Percentiles rank a stretch among this genome's conserved stretches.
phyloP scores from a whole-genome alignment of 352 stramenopile genomes.

The Globisporangium solare region DNA sequence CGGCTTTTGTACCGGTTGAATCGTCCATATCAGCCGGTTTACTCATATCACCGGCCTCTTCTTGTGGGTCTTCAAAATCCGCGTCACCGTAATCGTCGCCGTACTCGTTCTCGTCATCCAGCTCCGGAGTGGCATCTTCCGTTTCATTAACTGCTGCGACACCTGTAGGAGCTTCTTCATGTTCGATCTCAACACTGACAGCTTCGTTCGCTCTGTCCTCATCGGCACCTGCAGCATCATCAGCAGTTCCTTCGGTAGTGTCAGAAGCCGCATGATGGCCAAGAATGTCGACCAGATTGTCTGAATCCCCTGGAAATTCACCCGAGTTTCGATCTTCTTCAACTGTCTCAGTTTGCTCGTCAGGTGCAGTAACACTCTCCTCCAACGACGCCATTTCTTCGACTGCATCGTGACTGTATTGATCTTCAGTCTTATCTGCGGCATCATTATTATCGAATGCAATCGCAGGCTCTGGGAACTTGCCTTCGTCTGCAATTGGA shows the following conservation, averaged over 20 bases:
- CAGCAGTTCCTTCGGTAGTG: background rate
- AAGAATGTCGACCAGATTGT: too few species aligned
- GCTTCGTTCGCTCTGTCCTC: too few species aligned
- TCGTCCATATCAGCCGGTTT: background rate
- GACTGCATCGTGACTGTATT: background rate
- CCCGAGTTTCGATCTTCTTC: conserved; percentile 1
- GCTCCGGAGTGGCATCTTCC: background rate
- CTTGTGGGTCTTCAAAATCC: conserved; percentile 9
- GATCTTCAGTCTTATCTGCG: background rate
- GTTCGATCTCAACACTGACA: background rate
- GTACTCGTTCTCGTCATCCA: conserved; percentile 2
- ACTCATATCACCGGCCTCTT: background rate
- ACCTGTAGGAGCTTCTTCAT: background rate
- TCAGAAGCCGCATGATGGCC: background rate
- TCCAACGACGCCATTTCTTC: background rate
- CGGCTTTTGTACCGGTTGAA: background rate
- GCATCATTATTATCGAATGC: background rate
- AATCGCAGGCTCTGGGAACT: background rate
- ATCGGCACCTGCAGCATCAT: background rate
- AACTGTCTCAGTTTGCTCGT: background rate
- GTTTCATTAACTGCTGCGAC: background rate
- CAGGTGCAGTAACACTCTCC: background rate
- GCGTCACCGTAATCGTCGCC: conserved; percentile 10
- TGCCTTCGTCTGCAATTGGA: background rate
- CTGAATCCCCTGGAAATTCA: background rate